A percentile compares a stretch with the other conserved stretches of the same genome.
Conservation (phyloP, 768 basidiomycete genomes). For the Mycena maculata region DNA sequence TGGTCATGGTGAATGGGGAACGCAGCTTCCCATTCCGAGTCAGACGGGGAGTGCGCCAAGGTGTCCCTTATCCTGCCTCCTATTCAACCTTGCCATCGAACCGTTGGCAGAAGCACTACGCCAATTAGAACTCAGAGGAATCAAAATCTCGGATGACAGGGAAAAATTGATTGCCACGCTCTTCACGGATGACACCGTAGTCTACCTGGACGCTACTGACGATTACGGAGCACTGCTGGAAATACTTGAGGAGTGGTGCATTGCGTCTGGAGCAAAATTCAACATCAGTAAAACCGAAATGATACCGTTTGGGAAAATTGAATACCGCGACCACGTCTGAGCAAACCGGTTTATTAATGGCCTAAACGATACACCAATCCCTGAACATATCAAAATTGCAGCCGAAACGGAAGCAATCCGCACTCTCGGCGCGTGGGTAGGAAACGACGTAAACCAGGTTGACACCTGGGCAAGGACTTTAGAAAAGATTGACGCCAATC, state of each 20-base stretch:
- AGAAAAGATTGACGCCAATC: neutral
- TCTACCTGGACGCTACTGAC: constrained; percentile 26
- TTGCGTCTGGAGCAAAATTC: constrained; percentile 2
- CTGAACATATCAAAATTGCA: constrained; percentile 22
- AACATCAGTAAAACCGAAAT: constrained; percentile 37
- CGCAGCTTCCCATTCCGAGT: constrained; percentile 33
- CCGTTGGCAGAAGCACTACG: too few species aligned
- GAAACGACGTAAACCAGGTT: constrained; percentile 10
- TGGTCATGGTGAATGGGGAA: constrained; percentile 41
- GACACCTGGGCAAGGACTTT: constrained; percentile 17
- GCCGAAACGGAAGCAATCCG: constrained; percentile 20
- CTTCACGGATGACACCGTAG: constrained; percentile 38
- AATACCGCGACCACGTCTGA: neutral
- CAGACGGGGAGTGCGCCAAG: constrained; percentile 43
- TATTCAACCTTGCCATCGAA: too few species aligned
- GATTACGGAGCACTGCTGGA: constrained; percentile 5
- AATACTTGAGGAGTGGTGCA: constrained; percentile 22
- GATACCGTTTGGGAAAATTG: constrained; percentile 37
- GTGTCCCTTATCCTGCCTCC: too few species aligned
- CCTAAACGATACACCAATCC: neutral
- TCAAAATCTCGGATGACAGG: constrained; percentile 2
- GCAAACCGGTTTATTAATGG: neutral
- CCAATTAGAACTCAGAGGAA: too few species aligned
- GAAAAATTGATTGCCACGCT: constrained; percentile 31
- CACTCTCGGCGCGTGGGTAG: constrained; percentile 26